Conservation (phyloP, 805 yeast genomes). For the Wickerhamiella australiensis region DNA sequence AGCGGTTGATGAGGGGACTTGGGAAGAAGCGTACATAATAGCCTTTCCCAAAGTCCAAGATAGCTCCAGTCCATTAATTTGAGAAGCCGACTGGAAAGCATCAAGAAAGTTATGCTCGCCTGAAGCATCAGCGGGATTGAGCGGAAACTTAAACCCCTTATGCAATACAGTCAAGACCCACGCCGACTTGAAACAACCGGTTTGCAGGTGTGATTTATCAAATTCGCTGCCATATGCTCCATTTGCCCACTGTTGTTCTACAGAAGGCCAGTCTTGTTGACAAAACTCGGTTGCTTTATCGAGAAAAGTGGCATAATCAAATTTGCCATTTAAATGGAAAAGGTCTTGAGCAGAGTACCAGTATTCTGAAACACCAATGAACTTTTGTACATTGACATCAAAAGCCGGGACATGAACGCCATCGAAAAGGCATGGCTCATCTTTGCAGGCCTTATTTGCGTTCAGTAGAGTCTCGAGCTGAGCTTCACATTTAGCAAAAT, state of each 20-base stretch:
- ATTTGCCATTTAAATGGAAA: constrained; percentile 78
- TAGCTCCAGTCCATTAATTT: constrained; percentile 70
- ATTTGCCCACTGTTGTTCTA: constrained; percentile 35
- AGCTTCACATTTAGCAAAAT: constrained; percentile 59
- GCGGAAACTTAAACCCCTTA: constrained; percentile 83
- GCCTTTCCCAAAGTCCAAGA: constrained; percentile 95
- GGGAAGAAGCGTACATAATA: constrained; percentile 66
- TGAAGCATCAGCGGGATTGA: constrained; percentile 25
- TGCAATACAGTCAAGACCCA: constrained; percentile 87
- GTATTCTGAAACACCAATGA: constrained; percentile 90
- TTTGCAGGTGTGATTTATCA: constrained; percentile 44
- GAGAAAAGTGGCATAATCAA: constrained; percentile 60
- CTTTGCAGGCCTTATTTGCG: constrained; percentile 71
- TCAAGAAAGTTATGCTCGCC: constrained; percentile 30
- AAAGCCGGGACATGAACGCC: constrained; percentile 90
- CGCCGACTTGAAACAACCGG: constrained; percentile 86
- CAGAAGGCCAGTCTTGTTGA: constrained; percentile 54
- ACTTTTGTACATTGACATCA: constrained; percentile 65
- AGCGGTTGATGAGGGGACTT: constrained; percentile 29
- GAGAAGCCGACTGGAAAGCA: constrained; percentile 72
- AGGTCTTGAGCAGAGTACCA: constrained; percentile 96
- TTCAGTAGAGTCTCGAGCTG: constrained; percentile 64
- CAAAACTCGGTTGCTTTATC: constrained; percentile 60
- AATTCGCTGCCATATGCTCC: constrained; percentile 47
- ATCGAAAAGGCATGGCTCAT: constrained; percentile 83